Evolutionary conservation across 108 stramenopile genomes (phyloP), one percentile per base, ranked within the genome.

Genomic region (Aurantiochytrium sp.): DNA sequence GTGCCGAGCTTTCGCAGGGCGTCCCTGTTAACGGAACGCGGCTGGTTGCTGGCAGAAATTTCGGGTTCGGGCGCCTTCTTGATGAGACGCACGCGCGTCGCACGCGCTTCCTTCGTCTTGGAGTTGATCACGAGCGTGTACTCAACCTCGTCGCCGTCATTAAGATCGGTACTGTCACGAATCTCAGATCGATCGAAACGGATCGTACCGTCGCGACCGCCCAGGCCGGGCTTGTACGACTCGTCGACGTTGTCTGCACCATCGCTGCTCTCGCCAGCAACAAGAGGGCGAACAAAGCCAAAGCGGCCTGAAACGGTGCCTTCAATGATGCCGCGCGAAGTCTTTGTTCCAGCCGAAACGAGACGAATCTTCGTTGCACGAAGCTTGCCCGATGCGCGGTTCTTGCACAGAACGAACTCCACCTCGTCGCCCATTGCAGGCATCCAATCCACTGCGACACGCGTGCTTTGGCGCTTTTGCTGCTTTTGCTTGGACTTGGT

Each of bases 211-310:
- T 83, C 76, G 45, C 76, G 45, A 45, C 76, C 76, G 10, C 76
- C 76, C 16, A 53, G 49, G 45, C 76, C 76, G 6, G 76, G 76
- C 45, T 53, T 47, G 51, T 53, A 83, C 25, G 45, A 53, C 76
- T 83, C 76, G 28, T 83, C 76, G 51, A 83, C 76, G 4, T 53
- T 53, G 28, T 83, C 76, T 6, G 45, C 49, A 23, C 76, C 76
- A 35, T 83, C 76, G 76, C 23, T 25, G 12, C 76, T 53, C 23
- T 83, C 51, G 6, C 76, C 76, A 12, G 76, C 76, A 53, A 83
- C 76, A 6, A 83, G 76, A 10, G 76, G 76, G n/a, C 76, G 76
- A 12, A 83, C 51, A 23, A 83, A 83, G 51, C 76, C 76, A 83
- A 83, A 83, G 76, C 76, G 76, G 3, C 51, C 76, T 2, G 76